Evolutionary conservation across 2,329 filamentous ascomycete genomes (phyloP).

Genomic region (Penicillium sp.): DNA sequence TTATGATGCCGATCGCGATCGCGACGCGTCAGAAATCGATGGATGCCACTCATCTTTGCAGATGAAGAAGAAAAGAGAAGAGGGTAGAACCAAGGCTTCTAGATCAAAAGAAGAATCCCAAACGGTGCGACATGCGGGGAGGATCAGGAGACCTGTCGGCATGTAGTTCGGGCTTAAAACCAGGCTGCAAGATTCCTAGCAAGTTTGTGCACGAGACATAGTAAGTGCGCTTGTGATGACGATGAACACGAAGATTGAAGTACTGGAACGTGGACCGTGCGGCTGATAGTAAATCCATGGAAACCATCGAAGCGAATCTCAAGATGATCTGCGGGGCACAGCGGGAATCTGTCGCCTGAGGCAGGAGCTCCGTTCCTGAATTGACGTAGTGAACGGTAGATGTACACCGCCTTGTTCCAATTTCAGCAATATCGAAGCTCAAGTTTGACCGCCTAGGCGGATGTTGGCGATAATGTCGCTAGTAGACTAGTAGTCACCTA

Average conservation of each 20-base stretch:
- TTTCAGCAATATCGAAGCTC: not conserved
- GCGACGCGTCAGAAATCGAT: slow-evolving; percentile 41
- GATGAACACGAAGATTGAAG: not conserved
- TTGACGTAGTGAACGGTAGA: not conserved
- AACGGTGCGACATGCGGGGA: slow-evolving; percentile 24
- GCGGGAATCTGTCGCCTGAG: not conserved
- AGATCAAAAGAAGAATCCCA: slow-evolving; percentile 5
- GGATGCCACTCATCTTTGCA: slow-evolving; percentile 41
- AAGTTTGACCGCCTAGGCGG: not conserved
- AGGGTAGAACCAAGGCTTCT: slow-evolving; percentile 2
- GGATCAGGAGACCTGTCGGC: slow-evolving; percentile 11
- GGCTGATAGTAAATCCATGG: too few species aligned
- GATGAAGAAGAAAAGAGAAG: not conserved
- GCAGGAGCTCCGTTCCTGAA: not conserved
- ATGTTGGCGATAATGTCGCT: too few species aligned
- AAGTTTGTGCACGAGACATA: slow-evolving; percentile 24
- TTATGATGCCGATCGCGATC: slow-evolving; percentile 38
- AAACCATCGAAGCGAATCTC: slow-evolving; percentile 7
- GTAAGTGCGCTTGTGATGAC: slow-evolving; percentile 22
- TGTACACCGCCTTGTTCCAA: not conserved
- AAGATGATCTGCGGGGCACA: slow-evolving; percentile 20
- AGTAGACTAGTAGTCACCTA: too few species aligned
- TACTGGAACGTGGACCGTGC: slow-evolving; percentile 1
- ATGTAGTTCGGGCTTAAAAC: slow-evolving; percentile 15
- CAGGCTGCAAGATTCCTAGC: slow-evolving; percentile 31